Conservation (phyloP, 345 rosid genomes). For the Lagerstroemia speciosa region DNA sequence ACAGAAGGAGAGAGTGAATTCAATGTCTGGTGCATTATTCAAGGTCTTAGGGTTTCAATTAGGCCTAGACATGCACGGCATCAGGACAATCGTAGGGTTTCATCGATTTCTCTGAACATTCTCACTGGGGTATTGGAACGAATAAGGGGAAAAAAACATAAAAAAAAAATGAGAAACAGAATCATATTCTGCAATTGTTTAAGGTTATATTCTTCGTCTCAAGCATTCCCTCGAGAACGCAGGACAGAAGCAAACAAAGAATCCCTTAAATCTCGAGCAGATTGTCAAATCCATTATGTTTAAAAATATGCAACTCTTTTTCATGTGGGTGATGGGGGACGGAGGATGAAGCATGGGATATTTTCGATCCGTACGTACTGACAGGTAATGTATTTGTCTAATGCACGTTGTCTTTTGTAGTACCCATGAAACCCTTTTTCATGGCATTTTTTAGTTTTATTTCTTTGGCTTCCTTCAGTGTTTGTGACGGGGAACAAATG, state of each 20-base stretch:
- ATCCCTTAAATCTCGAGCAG: conserved; percentile 6
- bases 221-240: conserved; percentile 1
- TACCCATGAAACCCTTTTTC: not conserved
- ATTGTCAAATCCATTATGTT: not conserved
- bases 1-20: too few relatives aligned
- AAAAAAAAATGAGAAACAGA: not conserved
- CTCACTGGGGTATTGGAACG: not conserved
- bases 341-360: conserved; percentile 1
- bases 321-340: not conserved
- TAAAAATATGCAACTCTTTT: not conserved
- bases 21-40: too few relatives aligned
- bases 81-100: conserved; percentile 1
- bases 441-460: conserved; percentile 3
- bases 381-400: conserved; percentile 5
- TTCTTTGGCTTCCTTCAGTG: not conserved
- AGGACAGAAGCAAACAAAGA: not conserved
- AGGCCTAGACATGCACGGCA: not conserved
- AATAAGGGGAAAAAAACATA: not conserved
- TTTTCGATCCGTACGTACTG: conserved; percentile 9
- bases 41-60: too few relatives aligned
- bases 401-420: conserved; percentile 2
- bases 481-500: not conserved
- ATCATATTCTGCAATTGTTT: not conserved
- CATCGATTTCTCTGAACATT: not conserved
- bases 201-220: not conserved